phyloP scores from a whole-genome alignment of 441 rosid species.

The Populus hybrid region DNA sequence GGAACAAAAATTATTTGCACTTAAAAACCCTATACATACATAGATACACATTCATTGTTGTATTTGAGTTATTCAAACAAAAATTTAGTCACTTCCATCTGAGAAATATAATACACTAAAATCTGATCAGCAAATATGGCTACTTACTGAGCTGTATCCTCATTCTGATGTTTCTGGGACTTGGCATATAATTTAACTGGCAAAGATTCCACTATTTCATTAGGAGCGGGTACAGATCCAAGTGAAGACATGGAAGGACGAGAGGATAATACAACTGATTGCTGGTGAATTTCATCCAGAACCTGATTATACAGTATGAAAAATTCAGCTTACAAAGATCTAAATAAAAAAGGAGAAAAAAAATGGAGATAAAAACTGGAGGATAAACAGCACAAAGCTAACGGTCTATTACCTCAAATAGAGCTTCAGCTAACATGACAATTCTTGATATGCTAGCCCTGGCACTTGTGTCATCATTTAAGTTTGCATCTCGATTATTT shows the following conservation, averaged over 20 bases:
- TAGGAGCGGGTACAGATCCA: conserved; percentile 97
- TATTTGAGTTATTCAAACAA: not conserved
- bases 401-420: conserved; percentile 66
- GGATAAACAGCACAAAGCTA: not conserved
- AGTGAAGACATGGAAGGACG: conserved; percentile 81
- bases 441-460: conserved; percentile 97
- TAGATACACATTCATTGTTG: too few relatives aligned
- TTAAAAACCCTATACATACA: not conserved
- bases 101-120: conserved; percentile 1
- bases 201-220: conserved; percentile 79
- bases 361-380: not conserved
- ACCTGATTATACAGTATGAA: conserved; percentile 50
- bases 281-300: conserved; percentile 99
- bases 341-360: conserved; percentile 8
- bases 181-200: conserved; percentile 58
- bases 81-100: not conserved
- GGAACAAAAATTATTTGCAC: not conserved
- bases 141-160: conserved; percentile 80
- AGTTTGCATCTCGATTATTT: conserved; percentile 35
- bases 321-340: conserved; percentile 26
- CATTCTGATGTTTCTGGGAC: conserved; percentile 52
- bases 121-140: not conserved
- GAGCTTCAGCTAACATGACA: conserved; percentile 95
- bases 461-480: conserved; percentile 66
- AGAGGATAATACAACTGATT: conserved; percentile 88